Base-by-base conservation (phyloP, 2,329 filamentous ascomycete genomes). In the Ceratocystis ficicola region DNA sequence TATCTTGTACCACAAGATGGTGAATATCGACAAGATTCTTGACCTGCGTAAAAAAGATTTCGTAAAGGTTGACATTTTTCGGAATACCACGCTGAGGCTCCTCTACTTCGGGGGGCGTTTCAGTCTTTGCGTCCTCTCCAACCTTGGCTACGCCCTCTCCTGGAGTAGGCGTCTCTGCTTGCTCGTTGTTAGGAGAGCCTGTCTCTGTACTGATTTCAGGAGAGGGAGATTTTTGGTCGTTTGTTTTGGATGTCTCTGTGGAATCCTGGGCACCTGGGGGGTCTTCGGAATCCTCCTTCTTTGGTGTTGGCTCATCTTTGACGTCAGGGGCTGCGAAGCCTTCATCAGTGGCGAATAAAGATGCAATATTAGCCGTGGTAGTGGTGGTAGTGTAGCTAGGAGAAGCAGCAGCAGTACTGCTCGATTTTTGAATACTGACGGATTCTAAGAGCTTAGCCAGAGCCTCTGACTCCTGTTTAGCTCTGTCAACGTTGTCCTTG, bases 1-100 rank as follows among this genome's bases (percentile, higher is more conserved):
- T 95, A 74, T 99, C 95, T 74, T 95, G 91, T 69, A 99, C 93
- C 0, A 92, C 88, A 64, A 99, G 81, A 70, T 90, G 87, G 72
- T 96, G 90, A 64, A 89, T 89, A 75, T 91, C 93, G 69, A 97
- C 92, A 63, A 99, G 80, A 72, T 93, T 92, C 73, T 95, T 88
- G 69, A 97, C 94, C 75, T 97, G 94, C 63, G 91, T 87, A 73
- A 97, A 95, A 80, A 97, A 99, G 68, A 97, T 90, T 76, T 97
- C 92, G 75, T 97, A 97, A 28, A 99, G 83, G 76, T 90, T 93
- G 67, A 96, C 86, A 71, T 90, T 87, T 64, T 86, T 82, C 0
- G 87, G 86, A 70, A 90, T 89, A 22, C 83, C 78, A 12, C 69
- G 61, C 62, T 70, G 67, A 3, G 57, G 50, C 20, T 67, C 66